A percentile compares a stretch with the other conserved stretches of the same genome.
These are phyloP conservation scores for Skeletonema grethae DNA, from an alignment of 108 stramenopile genomes.

Conservation along the genomic window DNA sequence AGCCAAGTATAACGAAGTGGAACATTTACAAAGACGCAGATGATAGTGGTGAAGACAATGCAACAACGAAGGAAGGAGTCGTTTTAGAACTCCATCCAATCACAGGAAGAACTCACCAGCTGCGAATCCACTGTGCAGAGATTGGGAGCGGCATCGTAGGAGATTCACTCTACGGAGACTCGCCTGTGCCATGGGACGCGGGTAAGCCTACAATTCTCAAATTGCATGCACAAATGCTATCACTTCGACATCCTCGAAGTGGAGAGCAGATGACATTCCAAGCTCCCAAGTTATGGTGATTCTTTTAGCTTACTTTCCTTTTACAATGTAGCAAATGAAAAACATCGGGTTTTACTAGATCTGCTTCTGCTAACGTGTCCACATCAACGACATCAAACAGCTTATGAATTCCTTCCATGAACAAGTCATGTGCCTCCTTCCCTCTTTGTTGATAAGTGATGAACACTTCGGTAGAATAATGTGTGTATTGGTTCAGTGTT, in stretches of 20 bases:
- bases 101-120: constrained; percentile 80
- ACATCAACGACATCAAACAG: constrained; percentile 41
- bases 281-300: constrained; percentile 35
- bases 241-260: constrained; percentile 53
- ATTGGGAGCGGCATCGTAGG: constrained; percentile 66
- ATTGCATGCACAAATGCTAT: constrained; percentile 58
- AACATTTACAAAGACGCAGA: constrained; percentile 23
- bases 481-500: constrained; percentile 42
- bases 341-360: constrained; percentile 43
- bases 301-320: constrained; percentile 4
- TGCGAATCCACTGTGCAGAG: constrained; percentile 78
- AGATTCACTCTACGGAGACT: constrained; percentile 66
- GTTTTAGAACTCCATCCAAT: constrained; percentile 38
- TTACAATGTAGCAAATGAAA: constrained; percentile 44
- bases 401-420: constrained; percentile 42
- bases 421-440: constrained; percentile 42
- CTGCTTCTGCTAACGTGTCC: constrained; percentile 31
- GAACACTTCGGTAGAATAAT: constrained; percentile 36
- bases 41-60: neutral
- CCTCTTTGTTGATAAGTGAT: constrained; percentile 65
- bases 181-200: constrained; percentile 31
- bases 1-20: constrained; percentile 59
- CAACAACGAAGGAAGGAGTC: constrained; percentile 12
- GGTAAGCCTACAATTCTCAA: constrained; percentile 26
- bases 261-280: constrained; percentile 31